These are phyloP conservation scores for Ploettnerulaceae sp. DNA, from an alignment of 2,329 filamentous ascomycete species.

Conservation along the genomic window DNA sequence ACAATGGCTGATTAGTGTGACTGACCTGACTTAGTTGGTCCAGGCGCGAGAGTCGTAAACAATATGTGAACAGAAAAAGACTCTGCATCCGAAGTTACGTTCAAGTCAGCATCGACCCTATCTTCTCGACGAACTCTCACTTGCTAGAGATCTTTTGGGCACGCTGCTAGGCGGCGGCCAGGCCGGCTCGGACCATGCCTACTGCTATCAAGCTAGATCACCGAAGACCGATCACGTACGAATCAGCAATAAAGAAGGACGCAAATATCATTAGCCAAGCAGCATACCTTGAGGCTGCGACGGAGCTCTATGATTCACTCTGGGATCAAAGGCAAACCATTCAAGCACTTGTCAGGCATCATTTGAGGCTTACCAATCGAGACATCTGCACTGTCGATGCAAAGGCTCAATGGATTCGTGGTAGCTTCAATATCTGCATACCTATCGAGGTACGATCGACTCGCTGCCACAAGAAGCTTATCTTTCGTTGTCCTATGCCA, in stretches of 20 bases:
- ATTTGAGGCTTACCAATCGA: slow-evolving; percentile 26
- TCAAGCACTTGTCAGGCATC: slow-evolving; percentile 24
- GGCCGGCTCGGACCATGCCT: no score
- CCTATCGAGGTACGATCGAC: slow-evolving; percentile 30
- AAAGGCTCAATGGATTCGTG: slow-evolving; percentile 31
- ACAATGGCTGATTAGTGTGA: no score
- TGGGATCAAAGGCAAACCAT: slow-evolving; percentile 18
- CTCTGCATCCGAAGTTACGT: no score
- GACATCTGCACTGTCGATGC: slow-evolving; percentile 26
- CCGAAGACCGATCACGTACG: slow-evolving; percentile 1
- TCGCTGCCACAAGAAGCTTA: slow-evolving; percentile 25
- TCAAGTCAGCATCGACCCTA: no score
- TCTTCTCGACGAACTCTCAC: no score
- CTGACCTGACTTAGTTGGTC: no score
- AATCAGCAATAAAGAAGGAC: slow-evolving; percentile 15
- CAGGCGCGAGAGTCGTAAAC: no score
- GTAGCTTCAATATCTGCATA: slow-evolving; percentile 37
- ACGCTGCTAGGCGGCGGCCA: no score
- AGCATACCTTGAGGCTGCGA: slow-evolving; percentile 5
- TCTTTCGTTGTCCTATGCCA: slow-evolving; percentile 29
- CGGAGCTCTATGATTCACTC: slow-evolving; percentile 19
- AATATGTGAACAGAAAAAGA: no score
- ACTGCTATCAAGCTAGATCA: slow-evolving; percentile 8
- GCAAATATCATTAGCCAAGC: slow-evolving; percentile 14
- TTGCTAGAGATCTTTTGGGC: no score